Evolutionary conservation across 2,329 filamentous ascomycete genomes (phyloP), one percentile per base, ranked within the genome.

Genomic region (Colletotrichum ledebouriae): DNA sequence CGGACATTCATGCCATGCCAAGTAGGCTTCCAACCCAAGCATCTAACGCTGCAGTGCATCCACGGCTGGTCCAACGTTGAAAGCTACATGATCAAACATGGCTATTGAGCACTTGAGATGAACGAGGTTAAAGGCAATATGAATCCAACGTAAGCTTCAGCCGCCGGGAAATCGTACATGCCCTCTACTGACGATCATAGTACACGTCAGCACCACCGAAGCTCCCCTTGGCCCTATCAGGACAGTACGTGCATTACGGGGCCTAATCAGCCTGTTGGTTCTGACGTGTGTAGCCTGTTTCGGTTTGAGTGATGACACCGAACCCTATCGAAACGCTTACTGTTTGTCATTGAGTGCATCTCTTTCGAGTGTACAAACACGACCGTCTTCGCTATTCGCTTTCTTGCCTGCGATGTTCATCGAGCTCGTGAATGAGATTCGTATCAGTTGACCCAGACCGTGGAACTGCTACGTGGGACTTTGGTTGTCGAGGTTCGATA

Each of bases 191-290:
- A 34, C 20, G 44, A 57, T 59, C 56, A 47, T 6, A 41, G 22
- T 10, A 56, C 42, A 67, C 59, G 59, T 67, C 12, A 63, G 59
- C 59, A 58, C 22, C n/a, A 39, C 0, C 7, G 22, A 55, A 2
- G n/a, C 22, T 0, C 29, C 4, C 29, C 12, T 55, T 17, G 15
- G 15, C 50, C 53, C 20, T 29, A 39, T 55, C 4, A 22, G 0
- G 20, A 37, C 33, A 5, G 41, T 2, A 22, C 41, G 13, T 44
- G 15, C 11, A 17, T 44, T 15, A 2, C 4, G 9, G n/a, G 12
- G 12, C 12, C 41, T 22, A 3, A 22, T 22, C 22, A 15, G 13
- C 41, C 11, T 6, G 3, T 17, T 44, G 41, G 9, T 20, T 25
- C 20, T 20, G 44, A 25, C 6, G 49, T 25, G 25, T 25, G 49